phyloP scores from a whole-genome alignment of 2,329 filamentous ascomycete species.

The Colletotrichum higginsianum region DNA sequence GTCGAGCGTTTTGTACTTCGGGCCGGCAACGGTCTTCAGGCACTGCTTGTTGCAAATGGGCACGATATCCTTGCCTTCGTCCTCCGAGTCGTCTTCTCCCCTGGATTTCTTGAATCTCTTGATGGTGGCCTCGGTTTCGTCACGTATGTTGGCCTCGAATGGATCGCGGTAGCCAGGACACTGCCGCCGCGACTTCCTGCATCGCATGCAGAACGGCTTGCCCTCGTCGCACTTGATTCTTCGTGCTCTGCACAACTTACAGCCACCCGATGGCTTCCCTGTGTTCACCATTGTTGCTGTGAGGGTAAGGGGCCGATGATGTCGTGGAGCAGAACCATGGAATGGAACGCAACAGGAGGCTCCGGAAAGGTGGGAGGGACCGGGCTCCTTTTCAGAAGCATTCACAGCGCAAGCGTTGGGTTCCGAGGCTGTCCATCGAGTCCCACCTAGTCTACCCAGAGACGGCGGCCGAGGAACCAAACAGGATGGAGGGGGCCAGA shows the following conservation, averaged over 20 bases:
- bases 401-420: background rate
- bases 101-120: constrained; percentile 42
- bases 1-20: constrained; percentile 38
- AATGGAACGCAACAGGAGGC: background rate
- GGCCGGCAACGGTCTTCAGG: constrained; percentile 31
- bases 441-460: background rate
- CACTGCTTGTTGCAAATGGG: constrained; percentile 39
- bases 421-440: constrained; percentile 17
- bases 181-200: constrained; percentile 45
- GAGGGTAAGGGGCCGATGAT: background rate
- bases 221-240: constrained; percentile 47
- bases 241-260: constrained; percentile 46
- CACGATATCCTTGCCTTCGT: constrained; percentile 26
- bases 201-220: constrained; percentile 47
- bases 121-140: constrained; percentile 47
- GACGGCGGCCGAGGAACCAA: background rate
- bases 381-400: constrained; percentile 35
- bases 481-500: constrained; percentile 2
- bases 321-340: background rate
- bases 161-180: constrained; percentile 47
- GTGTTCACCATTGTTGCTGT: constrained; percentile 46
- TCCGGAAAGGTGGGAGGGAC: constrained; percentile 10
- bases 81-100: constrained; percentile 37
- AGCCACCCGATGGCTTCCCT: constrained; percentile 46
- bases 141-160: constrained; percentile 47